Evolutionary conservation across 345 rosid species (phyloP), one percentile per base, ranked within the genome.

Genomic region (Eutrema japonicum): DNA sequence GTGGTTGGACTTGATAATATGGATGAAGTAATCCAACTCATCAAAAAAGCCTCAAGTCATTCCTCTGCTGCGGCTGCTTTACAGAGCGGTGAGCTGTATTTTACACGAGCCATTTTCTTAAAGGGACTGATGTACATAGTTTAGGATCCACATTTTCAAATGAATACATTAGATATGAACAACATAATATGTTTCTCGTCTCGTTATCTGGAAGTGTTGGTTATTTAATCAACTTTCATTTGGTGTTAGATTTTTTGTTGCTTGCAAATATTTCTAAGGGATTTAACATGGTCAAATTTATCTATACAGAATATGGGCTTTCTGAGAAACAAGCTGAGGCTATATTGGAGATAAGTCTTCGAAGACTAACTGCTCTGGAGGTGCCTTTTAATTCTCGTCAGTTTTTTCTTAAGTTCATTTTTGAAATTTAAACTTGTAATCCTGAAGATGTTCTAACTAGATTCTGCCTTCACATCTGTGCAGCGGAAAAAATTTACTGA

Each of bases 311-410:
- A 71, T 89, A 83, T 78, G 73, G 78, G 73, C 86, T 94, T 35
- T 94, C 98, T 66, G 93, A 81, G 68, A 91, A 90, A 71, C 97
- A 94, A 85, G 95, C 96, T 68, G 95, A 94, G 8, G 96, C 96
- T 59, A 79, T 94, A 71, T 75, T 94, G 76, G 97, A 87, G 80
- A 94, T 94, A 55, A 89, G 81, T 77, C 82, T 94, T 57, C 77
- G 96, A 84, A 79, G 97, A 65, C 85, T 94, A 60, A 86, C 82
- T 76, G 83, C 81, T 77, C 96, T 91, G 63, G 98, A 94, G 98
- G 97, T 91, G 64, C 62, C 56, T 63, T 43, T 49, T 46, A 58
- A 32, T 16, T 36, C 61, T 78, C 10, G 1, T 47, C 29, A 37
- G 1, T 6, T 2, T 35, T 42, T 32, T 30, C 57, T 42, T 42